Conservation (phyloP, 805 yeast genomes). For the Dipodascus geniculatus region DNA sequence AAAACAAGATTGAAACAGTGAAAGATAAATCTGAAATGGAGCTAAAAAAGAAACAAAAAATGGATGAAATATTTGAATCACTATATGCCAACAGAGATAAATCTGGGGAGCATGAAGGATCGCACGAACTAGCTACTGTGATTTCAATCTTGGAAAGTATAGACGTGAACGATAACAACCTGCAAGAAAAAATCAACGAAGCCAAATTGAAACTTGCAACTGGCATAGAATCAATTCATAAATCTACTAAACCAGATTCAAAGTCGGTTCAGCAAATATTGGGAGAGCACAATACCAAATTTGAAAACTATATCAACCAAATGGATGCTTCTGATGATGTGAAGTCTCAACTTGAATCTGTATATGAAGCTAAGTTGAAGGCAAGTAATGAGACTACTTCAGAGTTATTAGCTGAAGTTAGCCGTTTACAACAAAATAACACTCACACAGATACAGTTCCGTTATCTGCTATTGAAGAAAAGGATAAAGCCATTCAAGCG, state of each 20-base stretch:
- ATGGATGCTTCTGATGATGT: background rate
- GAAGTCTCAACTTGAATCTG: constrained; percentile 1
- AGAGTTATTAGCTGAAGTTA: constrained; percentile 7
- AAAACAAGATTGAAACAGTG: constrained; percentile 8
- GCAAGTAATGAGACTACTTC: constrained; percentile 10
- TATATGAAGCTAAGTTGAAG: constrained; percentile 7
- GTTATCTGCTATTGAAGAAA: background rate
- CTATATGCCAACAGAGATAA: background rate
- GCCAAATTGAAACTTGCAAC: background rate
- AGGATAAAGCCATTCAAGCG: constrained; percentile 1
- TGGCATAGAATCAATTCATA: background rate
- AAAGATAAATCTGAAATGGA: constrained; percentile 7
- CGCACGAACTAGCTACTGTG: background rate
- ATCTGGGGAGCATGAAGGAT: background rate
- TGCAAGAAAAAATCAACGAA: background rate
- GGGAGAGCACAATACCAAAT: background rate
- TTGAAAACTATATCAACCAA: background rate
- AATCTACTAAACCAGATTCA: background rate
- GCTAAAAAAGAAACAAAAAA: constrained; percentile 1
- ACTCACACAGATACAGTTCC: background rate
- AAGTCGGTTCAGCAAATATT: background rate
- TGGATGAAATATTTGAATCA: background rate
- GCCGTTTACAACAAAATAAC: constrained; percentile 5
- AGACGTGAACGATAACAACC: background rate
- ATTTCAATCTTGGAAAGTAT: background rate